Percentiles rank a stretch among this genome's conserved stretches.
These are phyloP conservation scores for Onygenales sp. DNA, from an alignment of 2,329 filamentous ascomycete species.

Conservation along the genomic window DNA sequence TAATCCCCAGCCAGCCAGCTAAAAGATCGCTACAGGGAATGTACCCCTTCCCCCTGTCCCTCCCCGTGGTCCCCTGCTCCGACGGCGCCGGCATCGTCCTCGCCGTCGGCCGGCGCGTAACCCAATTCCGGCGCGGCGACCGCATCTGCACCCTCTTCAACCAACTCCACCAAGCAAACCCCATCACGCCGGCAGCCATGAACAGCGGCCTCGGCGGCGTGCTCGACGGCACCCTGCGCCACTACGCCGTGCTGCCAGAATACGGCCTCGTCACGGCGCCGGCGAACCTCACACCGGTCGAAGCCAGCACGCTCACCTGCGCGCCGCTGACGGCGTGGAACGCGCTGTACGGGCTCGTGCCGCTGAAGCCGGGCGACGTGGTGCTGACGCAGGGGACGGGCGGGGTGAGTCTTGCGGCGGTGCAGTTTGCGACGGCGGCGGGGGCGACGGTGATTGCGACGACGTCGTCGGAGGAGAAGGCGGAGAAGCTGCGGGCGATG, in stretches of 20 bases:
- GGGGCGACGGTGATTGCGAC: conserved; percentile 51
- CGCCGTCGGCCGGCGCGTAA: conserved; percentile 47
- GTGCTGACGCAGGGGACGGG: conserved; percentile 54
- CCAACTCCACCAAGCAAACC: conserved; percentile 45
- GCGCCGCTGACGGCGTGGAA: conserved; percentile 59
- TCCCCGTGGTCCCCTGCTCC: conserved; percentile 34
- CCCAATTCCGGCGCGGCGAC: conserved; percentile 48
- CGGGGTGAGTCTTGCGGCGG: conserved; percentile 38
- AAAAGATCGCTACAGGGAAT: conserved; percentile 14
- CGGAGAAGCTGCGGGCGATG: conserved; percentile 42
- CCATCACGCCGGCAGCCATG: conserved; percentile 28
- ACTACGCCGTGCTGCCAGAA: conserved; percentile 60
- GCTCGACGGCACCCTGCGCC: conserved; percentile 57
- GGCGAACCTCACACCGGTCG: conserved; percentile 41
- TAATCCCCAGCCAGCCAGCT: no score
- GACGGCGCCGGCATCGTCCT: conserved; percentile 39
- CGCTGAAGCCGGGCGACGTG: conserved; percentile 45
- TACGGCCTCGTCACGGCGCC: conserved; percentile 58
- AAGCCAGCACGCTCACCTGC: conserved; percentile 51
- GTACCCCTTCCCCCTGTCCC: conserved; percentile 38
- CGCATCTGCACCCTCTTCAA: conserved; percentile 51
- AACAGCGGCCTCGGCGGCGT: conserved; percentile 57
- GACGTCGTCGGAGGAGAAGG: conserved; percentile 48
- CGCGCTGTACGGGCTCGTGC: conserved; percentile 48
- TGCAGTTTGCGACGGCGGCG: conserved; percentile 39